phyloP scores from a whole-genome alignment of 139 green algal genomes.

The Ettlia oleoabundans region DNA sequence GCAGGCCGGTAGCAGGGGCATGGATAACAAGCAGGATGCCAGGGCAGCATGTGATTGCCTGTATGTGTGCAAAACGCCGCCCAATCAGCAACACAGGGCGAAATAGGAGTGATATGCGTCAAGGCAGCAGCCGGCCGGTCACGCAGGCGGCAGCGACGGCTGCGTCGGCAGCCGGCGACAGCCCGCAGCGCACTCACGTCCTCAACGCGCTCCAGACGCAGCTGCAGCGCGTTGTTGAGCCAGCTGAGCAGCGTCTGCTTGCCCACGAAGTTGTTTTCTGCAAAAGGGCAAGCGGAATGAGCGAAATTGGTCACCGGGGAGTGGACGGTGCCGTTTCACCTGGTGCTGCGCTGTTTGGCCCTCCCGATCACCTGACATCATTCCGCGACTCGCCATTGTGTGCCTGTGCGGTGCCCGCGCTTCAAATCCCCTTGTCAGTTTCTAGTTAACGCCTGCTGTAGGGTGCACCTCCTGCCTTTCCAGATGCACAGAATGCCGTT shows the following conservation, averaged over 20 bases:
- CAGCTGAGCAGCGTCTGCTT: constrained; percentile 86
- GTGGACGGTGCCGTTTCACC: not conserved
- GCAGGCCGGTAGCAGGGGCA: not conserved
- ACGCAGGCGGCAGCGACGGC: not conserved
- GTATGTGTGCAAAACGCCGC: too few relatives aligned
- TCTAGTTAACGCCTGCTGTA: not conserved
- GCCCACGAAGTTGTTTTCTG: constrained; percentile 75
- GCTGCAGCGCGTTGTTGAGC: constrained; percentile 88
- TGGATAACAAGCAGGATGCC: too few relatives aligned
- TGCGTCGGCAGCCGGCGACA: not conserved
- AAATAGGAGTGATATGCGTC: too few relatives aligned
- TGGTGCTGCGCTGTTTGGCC: too few relatives aligned
- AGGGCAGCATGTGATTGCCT: too few relatives aligned
- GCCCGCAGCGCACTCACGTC: constrained; percentile 62
- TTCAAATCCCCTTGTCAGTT: not conserved
- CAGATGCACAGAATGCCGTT: too few relatives aligned
- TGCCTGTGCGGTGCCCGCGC: too few relatives aligned
- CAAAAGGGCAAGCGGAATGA: not conserved
- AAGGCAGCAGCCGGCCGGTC: not conserved
- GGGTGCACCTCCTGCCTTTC: too few relatives aligned
- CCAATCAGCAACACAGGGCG: not conserved
- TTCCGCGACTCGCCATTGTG: constrained; percentile 26
- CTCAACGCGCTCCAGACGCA: constrained; percentile 91
- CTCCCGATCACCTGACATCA: constrained; percentile 18
- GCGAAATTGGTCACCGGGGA: not conserved